Evolutionary conservation across 1,284 basidiomycete species (phyloP), one percentile per base, ranked within the genome.

Genomic region (Naganishia cerealis): DNA sequence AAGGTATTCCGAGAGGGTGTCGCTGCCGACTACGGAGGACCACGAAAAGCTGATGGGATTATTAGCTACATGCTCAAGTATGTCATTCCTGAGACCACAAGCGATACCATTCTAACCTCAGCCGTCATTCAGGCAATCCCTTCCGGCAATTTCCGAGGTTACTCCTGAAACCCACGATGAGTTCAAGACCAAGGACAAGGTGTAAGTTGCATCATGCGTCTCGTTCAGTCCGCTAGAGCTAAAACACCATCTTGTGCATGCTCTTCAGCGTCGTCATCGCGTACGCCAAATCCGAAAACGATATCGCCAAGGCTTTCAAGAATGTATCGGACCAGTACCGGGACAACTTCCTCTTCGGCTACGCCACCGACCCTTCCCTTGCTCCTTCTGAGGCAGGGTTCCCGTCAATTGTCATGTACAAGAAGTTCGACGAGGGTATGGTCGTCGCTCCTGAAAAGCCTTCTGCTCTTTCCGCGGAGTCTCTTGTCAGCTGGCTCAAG

Each of bases 1-100:
- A 94, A 96, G 80, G 89, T 99, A 57, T 99, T 94, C 88, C 89
- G 89, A 74, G 86, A 90, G 72, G 96, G 95, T 69, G 86, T 86
- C 52, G 79, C 88, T 53, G 79, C 84, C 26, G 90, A 93, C 66
- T 99, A 99, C 82, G 81, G 78, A 71, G 96, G 96, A 57, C 90
- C 93, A 54, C 86, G 96, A 69, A 92, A 97, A 82, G 89, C 93
- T 18, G 96, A 99, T 73, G 95, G 96, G 39, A 99, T 99, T 77
- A 84, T 98, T 79, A 89, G 88, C 79, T 98, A 98, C 85, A 98
- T 99, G 96, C 81, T 87, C 84, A 98, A 99, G 94, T 94, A 73
- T 75, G 89, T 83, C 24, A 38, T n/a, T 24, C 9, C 57, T 6
- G 55, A 16, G 24, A 52, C 18, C 26, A 39, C 40, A 21, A n/a